These are phyloP conservation scores for Trametes pubescens DNA, from an alignment of 1,284 basidiomycete genomes.

Conservation along the genomic window DNA sequence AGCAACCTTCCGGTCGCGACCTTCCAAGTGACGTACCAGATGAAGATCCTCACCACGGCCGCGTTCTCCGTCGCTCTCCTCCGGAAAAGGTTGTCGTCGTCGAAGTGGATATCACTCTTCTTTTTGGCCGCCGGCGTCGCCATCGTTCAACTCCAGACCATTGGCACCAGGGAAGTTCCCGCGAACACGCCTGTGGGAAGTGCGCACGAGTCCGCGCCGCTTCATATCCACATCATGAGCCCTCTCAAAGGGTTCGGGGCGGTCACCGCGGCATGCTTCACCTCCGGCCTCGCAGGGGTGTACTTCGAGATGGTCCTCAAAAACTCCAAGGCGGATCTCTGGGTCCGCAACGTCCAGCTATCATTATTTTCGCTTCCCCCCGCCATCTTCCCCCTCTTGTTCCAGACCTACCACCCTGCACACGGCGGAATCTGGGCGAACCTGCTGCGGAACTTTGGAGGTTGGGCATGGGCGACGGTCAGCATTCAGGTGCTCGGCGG, in stretches of 20 bases:
- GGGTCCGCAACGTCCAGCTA: conserved; percentile 97
- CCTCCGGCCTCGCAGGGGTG: conserved; percentile 96
- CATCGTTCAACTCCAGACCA: conserved; percentile 89
- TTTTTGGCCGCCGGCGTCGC: conserved; percentile 92
- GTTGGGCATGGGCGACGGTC: conserved; percentile 95
- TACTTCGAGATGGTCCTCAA: conserved; percentile 99
- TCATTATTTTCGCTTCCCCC: conserved; percentile 94
- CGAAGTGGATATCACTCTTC: conserved; percentile 87
- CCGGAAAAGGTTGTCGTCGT: conserved; percentile 77
- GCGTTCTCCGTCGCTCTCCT: conserved; percentile 92
- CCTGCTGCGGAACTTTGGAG: conserved; percentile 70
- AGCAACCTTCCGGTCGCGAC: conserved; percentile 94
- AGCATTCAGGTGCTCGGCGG: conserved; percentile 92
- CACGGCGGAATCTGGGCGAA: conserved; percentile 31
- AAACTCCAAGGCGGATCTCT: conserved; percentile 87
- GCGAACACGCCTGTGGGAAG: conserved; percentile 44
- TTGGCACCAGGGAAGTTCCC: conserved; percentile 45
- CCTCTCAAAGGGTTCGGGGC: conserved; percentile 88
- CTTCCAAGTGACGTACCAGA: conserved; percentile 95
- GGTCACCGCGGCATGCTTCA: conserved; percentile 92
- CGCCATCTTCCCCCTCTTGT: conserved; percentile 85
- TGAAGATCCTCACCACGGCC: conserved; percentile 98
- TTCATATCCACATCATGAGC: conserved; percentile 66
- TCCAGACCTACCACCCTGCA: conserved; percentile 46
- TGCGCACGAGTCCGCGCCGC: conserved; percentile 46